These are phyloP conservation scores for Cucumis hystrix DNA, from an alignment of 306 rosid species.

Conservation along the genomic window DNA sequence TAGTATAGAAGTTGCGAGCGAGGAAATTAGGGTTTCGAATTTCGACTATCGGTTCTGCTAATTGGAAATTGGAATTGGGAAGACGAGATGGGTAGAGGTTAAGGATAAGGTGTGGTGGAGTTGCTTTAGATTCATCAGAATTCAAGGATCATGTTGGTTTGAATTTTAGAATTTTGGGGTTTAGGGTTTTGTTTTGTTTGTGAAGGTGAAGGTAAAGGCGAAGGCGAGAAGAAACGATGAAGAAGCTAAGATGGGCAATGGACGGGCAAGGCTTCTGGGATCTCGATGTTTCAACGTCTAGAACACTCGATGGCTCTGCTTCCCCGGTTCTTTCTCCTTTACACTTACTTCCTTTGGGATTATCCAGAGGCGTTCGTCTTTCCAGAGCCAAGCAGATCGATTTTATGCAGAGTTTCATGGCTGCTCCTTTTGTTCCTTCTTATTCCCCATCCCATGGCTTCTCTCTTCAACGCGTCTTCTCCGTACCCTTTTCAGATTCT, in stretches of 20 bases:
- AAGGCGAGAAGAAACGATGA: conserved; percentile 18
- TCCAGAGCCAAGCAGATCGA: conserved; percentile 66
- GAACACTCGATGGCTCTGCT: conserved; percentile 53
- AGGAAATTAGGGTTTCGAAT: no score
- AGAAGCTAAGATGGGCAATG: conserved; percentile 86
- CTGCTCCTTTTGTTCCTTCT: conserved; percentile 42
- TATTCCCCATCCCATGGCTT: conserved; percentile 36
- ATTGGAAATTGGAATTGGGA: neutral
- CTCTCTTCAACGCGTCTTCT: conserved; percentile 52
- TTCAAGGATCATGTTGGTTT: neutral
- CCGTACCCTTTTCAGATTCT: conserved; percentile 42
- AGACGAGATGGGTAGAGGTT: neutral
- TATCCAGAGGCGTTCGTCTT: conserved; percentile 55
- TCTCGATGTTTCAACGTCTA: conserved; percentile 62
- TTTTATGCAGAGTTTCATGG: conserved; percentile 81
- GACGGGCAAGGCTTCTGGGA: conserved; percentile 73
- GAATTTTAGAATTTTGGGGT: neutral
- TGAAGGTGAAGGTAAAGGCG: neutral
- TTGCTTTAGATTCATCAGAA: neutral
- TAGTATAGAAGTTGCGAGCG: no score
- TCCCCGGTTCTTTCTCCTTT: conserved; percentile 32
- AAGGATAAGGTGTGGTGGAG: neutral
- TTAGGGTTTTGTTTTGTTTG: no score
- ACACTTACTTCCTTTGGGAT: conserved; percentile 52
- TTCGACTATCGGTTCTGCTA: no score